Conservation (phyloP, 83 land plant genomes). For the Diphasiastrum complanatum region DNA sequence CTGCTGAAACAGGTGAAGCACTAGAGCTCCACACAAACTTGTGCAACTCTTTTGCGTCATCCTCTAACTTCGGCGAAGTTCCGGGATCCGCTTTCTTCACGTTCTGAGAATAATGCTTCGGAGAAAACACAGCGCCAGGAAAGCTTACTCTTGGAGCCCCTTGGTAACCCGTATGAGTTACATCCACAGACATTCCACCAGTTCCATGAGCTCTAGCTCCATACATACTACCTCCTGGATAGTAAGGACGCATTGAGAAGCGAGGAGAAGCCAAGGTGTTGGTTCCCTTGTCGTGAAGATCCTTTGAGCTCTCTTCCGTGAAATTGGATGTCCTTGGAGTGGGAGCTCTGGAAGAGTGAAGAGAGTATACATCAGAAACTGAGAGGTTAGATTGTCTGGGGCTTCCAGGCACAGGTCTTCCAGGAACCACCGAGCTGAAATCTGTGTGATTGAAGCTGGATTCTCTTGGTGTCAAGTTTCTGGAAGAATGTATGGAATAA, state of each 20-base stretch:
- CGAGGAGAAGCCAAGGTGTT: conserved; percentile 11
- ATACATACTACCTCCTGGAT: not conserved
- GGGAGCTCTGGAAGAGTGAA: conserved; percentile 35
- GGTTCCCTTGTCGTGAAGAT: conserved; percentile 8
- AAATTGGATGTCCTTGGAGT: conserved; percentile 34
- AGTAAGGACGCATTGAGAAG: conserved; percentile 2
- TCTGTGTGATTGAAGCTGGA: conserved; percentile 26
- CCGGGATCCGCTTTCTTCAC: conserved; percentile 23
- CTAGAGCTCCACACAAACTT: conserved; percentile 46
- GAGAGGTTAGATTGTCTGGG: conserved; percentile 31
- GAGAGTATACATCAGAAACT: conserved; percentile 29
- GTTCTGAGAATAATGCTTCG: conserved; percentile 20
- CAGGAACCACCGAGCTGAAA: conserved; percentile 20
- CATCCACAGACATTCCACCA: conserved; percentile 9
- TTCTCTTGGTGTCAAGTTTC: conserved; percentile 23
- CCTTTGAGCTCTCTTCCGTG: conserved; percentile 24
- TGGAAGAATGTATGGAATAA: conserved; percentile 49
- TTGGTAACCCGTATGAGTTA: conserved; percentile 5
- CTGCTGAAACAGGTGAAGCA: conserved; percentile 32
- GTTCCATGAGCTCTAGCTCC: not conserved
- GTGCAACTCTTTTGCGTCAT: conserved; percentile 41
- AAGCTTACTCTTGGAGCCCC: not conserved
- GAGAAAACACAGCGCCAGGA: conserved; percentile 13
- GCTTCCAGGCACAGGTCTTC: not conserved
- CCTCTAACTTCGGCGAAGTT: conserved; percentile 28